These are phyloP conservation scores for Auricularia sp. DNA, from an alignment of 768 basidiomycete species.

Conservation along the genomic window DNA sequence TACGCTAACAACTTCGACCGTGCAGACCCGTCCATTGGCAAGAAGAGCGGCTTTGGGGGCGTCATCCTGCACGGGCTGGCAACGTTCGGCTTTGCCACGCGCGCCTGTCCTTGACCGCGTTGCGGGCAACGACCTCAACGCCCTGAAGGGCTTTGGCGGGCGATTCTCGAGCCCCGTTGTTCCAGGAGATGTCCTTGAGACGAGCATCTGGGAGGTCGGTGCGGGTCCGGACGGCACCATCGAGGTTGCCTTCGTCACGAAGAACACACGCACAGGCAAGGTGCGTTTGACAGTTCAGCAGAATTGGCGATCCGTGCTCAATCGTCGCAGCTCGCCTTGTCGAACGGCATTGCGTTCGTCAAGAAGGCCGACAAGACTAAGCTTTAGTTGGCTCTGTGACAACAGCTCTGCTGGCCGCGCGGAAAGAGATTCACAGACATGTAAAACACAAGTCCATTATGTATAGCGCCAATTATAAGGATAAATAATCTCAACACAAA, in stretches of 20 bases:
- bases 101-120: conserved; percentile 59
- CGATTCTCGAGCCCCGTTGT: conserved; percentile 78
- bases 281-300: conserved; percentile 19
- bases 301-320: background rate
- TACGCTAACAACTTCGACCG: background rate
- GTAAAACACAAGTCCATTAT: no score
- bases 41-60: conserved; percentile 67
- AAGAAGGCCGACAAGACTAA: conserved; percentile 40
- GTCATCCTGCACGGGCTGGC: conserved; percentile 80
- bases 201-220: conserved; percentile 69
- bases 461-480: no score
- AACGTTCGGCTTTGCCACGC: conserved; percentile 73
- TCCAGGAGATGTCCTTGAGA: conserved; percentile 71
- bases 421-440: no score
- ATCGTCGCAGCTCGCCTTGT: conserved; percentile 36
- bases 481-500: no score
- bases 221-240: conserved; percentile 45
- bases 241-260: conserved; percentile 56
- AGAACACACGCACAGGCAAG: conserved; percentile 51
- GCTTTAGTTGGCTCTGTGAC: conserved; percentile 17
- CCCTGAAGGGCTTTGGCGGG: conserved; percentile 59
- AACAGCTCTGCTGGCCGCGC: conserved; percentile 1
- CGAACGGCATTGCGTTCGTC: conserved; percentile 56
- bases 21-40: conserved; percentile 65
- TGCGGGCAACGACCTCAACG: conserved; percentile 48